A percentile compares a stretch with the other conserved stretches of the same genome.
Evolutionary conservation across 305 asterid genomes (phyloP).

Genomic region (Fraxinus platypoda): DNA sequence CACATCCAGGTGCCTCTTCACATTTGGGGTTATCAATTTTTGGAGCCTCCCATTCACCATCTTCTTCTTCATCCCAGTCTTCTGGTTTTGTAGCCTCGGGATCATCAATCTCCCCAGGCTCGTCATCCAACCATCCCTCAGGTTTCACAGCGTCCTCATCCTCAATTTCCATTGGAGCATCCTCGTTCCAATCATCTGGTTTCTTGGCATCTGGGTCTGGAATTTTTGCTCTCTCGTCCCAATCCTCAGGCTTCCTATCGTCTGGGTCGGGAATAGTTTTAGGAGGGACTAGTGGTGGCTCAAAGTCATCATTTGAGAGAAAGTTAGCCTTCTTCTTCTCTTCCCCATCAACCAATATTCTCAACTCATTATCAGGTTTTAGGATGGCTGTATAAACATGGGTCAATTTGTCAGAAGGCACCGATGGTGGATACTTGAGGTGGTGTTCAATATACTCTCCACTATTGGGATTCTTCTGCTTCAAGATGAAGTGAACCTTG

Average conservation of each 20-base stretch:
- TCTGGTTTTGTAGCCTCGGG: constrained; percentile 53
- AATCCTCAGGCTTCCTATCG: constrained; percentile 49
- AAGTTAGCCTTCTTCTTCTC: constrained; percentile 50
- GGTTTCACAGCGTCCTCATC: constrained; percentile 49
- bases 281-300: constrained; percentile 44
- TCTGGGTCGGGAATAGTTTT: constrained; percentile 53
- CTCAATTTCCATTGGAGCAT: constrained; percentile 44
- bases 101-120: constrained; percentile 53
- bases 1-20: constrained; percentile 46
- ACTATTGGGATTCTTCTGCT: constrained; percentile 49
- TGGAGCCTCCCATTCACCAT: constrained; percentile 58
- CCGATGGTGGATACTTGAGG: constrained; percentile 48
- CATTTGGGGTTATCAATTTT: constrained; percentile 49
- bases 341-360: constrained; percentile 49
- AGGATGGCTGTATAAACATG: constrained; percentile 50
- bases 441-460: constrained; percentile 54
- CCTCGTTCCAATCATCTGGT: constrained; percentile 61
- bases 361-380: constrained; percentile 37
- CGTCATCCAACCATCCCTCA: constrained; percentile 56
- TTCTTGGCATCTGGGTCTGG: constrained; percentile 53
- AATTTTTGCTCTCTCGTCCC: constrained; percentile 51
- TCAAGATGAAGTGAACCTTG: constrained; percentile 54
- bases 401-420: constrained; percentile 44
- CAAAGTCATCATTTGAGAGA: constrained; percentile 44
- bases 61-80: constrained; percentile 58